phyloP scores from a whole-genome alignment of 1,139 yeast genomes.

The Torulaspora pretoriensis region DNA sequence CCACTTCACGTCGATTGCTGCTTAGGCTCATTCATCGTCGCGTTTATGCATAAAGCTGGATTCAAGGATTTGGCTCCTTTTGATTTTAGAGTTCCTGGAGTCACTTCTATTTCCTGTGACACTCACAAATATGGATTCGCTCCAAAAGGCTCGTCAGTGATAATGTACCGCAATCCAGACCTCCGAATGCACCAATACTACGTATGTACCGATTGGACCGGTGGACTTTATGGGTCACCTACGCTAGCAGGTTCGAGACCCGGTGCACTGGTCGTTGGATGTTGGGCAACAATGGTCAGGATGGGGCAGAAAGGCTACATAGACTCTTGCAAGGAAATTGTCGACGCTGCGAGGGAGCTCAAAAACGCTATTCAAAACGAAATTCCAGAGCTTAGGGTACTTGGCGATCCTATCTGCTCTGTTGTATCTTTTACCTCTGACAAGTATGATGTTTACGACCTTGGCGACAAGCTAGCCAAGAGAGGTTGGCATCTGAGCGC shows the following conservation, averaged over 20 bases:
- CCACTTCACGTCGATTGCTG: conserved; percentile 96
- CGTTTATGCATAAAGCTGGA: conserved; percentile 68
- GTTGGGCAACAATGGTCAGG: conserved; percentile 88
- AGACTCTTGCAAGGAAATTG: conserved; percentile 61
- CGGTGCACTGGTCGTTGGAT: conserved; percentile 93
- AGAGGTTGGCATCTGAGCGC: conserved; percentile 90
- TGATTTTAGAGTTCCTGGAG: conserved; percentile 88
- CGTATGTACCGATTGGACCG: conserved; percentile 80
- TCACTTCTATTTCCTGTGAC: conserved; percentile 96
- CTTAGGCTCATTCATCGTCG: conserved; percentile 83
- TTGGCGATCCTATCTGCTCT: conserved; percentile 82
- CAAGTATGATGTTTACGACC: conserved; percentile 60
- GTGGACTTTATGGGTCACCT: conserved; percentile 95
- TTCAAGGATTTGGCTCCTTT: conserved; percentile 60
- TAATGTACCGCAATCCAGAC: conserved; percentile 71
- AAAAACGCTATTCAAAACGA: conserved; percentile 46
- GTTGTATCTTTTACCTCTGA: conserved; percentile 72
- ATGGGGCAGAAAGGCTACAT: conserved; percentile 79
- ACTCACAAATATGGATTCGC: conserved; percentile 98
- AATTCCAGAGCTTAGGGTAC: conserved; percentile 53
- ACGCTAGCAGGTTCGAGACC: conserved; percentile 96
- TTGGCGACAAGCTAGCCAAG: conserved; percentile 62
- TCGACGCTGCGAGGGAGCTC: conserved; percentile 57
- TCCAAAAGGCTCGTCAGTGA: conserved; percentile 91
- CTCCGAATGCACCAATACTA: conserved; percentile 81